Base-by-base conservation (phyloP, 257 asterid genomes). In the Solanum sitiens region DNA sequence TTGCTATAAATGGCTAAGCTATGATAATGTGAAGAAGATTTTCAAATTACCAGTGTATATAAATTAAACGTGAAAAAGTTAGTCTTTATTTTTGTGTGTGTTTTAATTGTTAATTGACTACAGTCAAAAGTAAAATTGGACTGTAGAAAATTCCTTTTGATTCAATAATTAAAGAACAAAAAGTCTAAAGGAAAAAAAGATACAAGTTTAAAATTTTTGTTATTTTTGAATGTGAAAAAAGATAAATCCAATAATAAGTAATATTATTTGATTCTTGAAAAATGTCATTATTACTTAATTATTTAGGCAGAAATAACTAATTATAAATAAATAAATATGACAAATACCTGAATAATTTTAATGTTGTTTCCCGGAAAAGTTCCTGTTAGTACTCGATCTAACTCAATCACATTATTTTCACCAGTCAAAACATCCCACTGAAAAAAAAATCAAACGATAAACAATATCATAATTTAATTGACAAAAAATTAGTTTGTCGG, bases 371-470 rank as follows among this genome's bases (percentile, higher is more conserved):
- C 95, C 42, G 92, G 92, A 89, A 91, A 90, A 16, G 80, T 61
- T 27, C 97, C 96, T 3, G 97, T 92, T 16, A 95, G 72, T 89
- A 96, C 88, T 84, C 85, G 93, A 16, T 98, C 96, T 27, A 93
- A 90, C 47, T 91, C 88, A 86, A 42, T 85, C 75, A 90, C 89
- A 14, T 92, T 91, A 84, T 88, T 90, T 50, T 93, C 96, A 86
- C 88, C 47, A 21, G 93, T 90, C 45, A 94, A 76, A 40, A 90
- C 91, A 86, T 95, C 98, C 98, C 98, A 96, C 98, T 96, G 91
- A 90, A n/a, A 47, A 33, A 1, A 15, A 37, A 67, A 4, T 59
- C 16, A 63, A 8, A 13, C 11, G 23, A 82, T 30, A 68, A 7
- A 47, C 18, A 21, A 30, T n/a, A 1, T 32, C 1, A 27, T 45